phyloP scores from a whole-genome alignment of 345 rosid genomes.

The Dipteronia dyeriana region DNA sequence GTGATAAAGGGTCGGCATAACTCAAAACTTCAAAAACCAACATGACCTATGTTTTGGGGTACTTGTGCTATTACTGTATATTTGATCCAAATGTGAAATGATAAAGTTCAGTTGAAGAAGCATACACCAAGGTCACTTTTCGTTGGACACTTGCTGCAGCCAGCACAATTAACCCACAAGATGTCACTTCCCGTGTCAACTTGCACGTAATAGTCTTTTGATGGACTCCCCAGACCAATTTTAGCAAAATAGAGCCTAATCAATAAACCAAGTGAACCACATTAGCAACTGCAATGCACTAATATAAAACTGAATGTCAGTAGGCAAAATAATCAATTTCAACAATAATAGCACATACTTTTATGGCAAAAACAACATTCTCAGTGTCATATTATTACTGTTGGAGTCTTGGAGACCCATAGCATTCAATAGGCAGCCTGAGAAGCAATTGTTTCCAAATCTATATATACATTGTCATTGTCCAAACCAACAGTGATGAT shows the following conservation, averaged over 20 bases:
- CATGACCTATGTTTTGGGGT: not conserved
- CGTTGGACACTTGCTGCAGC: conserved; percentile 65
- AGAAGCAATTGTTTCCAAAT: not conserved
- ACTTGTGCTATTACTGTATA: not conserved
- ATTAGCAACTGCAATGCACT: conserved; percentile 20
- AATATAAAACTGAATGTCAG: not conserved
- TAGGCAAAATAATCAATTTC: not conserved
- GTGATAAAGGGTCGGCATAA: not conserved
- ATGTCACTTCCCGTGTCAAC: conserved; percentile 95
- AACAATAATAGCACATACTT: not conserved
- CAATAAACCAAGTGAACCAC: conserved; percentile 27
- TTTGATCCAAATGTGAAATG: not conserved
- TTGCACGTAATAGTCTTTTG: conserved; percentile 79
- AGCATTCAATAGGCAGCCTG: not conserved
- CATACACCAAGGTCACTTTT: conserved; percentile 79
- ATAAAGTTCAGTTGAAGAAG: conserved; percentile 19
- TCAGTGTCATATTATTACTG: not conserved
- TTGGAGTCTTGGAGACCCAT: not conserved
- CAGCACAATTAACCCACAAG: conserved; percentile 82
- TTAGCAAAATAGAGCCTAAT: conserved; percentile 74
- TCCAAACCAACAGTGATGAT: not conserved
- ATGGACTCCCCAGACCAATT: conserved; percentile 71
- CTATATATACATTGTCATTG: not conserved
- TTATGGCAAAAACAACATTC: not conserved
- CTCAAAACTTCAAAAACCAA: not conserved